Evolutionary conservation across 257 asterid species (phyloP).

Genomic region (Capsicum pubescens): DNA sequence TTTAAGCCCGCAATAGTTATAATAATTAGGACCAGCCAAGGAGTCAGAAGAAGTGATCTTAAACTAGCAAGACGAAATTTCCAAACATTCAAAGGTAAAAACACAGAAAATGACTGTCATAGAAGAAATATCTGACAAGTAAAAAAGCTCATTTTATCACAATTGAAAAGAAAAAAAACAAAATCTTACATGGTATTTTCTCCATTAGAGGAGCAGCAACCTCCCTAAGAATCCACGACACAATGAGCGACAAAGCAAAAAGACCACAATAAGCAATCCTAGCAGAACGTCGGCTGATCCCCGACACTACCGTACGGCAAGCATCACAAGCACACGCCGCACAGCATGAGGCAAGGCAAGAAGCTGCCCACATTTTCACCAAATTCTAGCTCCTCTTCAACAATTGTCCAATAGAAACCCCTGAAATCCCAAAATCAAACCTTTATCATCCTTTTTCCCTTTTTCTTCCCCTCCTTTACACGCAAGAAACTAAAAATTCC

Average conservation of each 20-base stretch:
- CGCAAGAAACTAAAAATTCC: neutral
- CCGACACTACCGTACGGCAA: slow-evolving; percentile 78
- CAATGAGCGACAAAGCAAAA: slow-evolving; percentile 73
- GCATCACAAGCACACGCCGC: slow-evolving; percentile 86
- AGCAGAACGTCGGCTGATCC: slow-evolving; percentile 83
- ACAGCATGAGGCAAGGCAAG: slow-evolving; percentile 88
- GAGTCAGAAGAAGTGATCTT: neutral
- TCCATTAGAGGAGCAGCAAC: slow-evolving; percentile 92
- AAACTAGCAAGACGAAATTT: neutral
- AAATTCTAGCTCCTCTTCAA: neutral
- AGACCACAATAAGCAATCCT: slow-evolving; percentile 92
- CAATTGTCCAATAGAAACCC: neutral
- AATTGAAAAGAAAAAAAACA: neutral
- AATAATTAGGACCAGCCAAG: neutral
- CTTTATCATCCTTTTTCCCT: neutral
- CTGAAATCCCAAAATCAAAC: neutral
- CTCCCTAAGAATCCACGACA: slow-evolving; percentile 88
- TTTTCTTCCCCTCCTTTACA: neutral
- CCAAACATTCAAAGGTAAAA: neutral
- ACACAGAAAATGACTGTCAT: neutral
- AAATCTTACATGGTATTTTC: slow-evolving; percentile 74
- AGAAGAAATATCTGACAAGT: neutral
- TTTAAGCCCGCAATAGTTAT: neutral
- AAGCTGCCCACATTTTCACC: slow-evolving; percentile 83
- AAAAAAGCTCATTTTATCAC: neutral